Evolutionary conservation across 257 asterid genomes (phyloP).

Genomic region (Petunia secreta): DNA sequence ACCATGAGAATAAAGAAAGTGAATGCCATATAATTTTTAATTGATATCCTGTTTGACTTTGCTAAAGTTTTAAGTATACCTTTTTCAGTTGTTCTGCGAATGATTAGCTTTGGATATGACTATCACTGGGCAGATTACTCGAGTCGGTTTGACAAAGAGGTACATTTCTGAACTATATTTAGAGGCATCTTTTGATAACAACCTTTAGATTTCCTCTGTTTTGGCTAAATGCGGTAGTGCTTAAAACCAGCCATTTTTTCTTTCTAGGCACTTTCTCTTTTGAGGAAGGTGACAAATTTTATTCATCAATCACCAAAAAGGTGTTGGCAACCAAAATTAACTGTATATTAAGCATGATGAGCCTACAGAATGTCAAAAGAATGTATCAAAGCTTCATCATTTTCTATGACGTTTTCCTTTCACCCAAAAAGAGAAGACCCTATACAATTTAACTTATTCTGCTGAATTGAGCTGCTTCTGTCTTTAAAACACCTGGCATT

Average conservation of each 20-base stretch:
- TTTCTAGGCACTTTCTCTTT: neutral
- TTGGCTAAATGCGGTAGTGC: neutral
- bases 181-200: conserved; percentile 21
- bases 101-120: conserved; percentile 97
- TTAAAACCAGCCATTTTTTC: neutral
- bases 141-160: conserved; percentile 73
- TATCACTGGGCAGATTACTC: conserved; percentile 78
- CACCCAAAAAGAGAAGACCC: too few relatives aligned
- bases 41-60: neutral
- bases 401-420: too few relatives aligned
- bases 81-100: conserved; percentile 85
- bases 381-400: too few relatives aligned
- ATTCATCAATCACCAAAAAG: too few relatives aligned
- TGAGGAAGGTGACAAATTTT: too few relatives aligned
- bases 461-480: too few relatives aligned
- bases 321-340: too few relatives aligned
- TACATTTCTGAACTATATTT: conserved; percentile 29
- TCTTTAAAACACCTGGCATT: too few relatives aligned
- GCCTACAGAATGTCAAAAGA: too few relatives aligned
- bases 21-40: neutral
- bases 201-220: neutral
- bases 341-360: too few relatives aligned
- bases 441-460: too few relatives aligned
- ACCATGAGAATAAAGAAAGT: neutral
- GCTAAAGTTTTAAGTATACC: neutral